phyloP scores from a whole-genome alignment of 257 asterid species.

The Solanum sparsipilum region DNA sequence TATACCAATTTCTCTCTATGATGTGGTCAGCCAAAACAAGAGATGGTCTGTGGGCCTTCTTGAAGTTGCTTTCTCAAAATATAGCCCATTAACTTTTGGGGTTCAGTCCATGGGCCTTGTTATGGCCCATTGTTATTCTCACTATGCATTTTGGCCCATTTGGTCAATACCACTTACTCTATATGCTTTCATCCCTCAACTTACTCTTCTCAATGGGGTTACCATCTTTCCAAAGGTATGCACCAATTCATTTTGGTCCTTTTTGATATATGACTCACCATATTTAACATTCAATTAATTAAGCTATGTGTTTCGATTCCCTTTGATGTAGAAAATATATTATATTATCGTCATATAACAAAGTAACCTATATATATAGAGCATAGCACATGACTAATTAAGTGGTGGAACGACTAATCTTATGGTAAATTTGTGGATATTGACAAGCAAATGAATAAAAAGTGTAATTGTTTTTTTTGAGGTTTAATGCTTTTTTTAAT shows the following conservation, averaged over 20 bases:
- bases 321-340: neutral
- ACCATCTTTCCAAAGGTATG: conserved; percentile 65
- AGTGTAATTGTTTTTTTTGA: neutral
- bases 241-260: neutral
- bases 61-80: conserved; percentile 53
- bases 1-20: conserved; percentile 49
- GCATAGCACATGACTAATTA: neutral
- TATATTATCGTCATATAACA: neutral
- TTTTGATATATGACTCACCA: neutral
- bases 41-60: conserved; percentile 72
- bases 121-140: conserved; percentile 37
- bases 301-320: neutral
- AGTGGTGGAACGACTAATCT: neutral
- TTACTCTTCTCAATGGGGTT: conserved; percentile 30
- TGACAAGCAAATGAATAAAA: neutral
- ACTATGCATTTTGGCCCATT: conserved; percentile 58
- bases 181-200: conserved; percentile 57
- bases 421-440: neutral
- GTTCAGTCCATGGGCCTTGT: conserved; percentile 28
- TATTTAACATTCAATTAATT: neutral
- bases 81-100: conserved; percentile 47
- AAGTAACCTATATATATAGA: neutral
- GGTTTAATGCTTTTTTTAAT: neutral
- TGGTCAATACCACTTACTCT: conserved; percentile 49
- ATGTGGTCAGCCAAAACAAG: conserved; percentile 40